Evolutionary conservation across 1,284 basidiomycete genomes (phyloP).

Genomic region (Cronartium quercuum): DNA sequence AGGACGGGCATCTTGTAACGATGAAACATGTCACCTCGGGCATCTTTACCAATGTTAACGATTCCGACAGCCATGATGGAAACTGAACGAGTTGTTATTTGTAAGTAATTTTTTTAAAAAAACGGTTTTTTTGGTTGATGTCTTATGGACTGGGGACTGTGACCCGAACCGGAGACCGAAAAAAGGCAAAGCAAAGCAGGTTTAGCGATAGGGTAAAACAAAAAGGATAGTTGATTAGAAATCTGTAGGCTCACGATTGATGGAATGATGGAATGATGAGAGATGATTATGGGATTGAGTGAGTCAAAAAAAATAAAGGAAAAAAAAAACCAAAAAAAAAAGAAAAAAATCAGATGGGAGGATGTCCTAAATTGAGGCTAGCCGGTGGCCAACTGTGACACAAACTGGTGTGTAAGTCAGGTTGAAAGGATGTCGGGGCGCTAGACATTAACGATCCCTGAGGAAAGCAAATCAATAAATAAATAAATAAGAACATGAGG

Average conservation of each 20-base stretch:
- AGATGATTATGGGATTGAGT: too few species aligned
- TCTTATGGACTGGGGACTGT: too few species aligned
- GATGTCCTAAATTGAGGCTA: neutral
- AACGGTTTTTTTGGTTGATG: too few species aligned
- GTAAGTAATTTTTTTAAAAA: too few species aligned
- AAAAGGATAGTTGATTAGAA: neutral
- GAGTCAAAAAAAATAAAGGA: too few species aligned
- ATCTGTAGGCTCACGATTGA: neutral
- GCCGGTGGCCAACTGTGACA: neutral
- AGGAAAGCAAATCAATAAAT: neutral
- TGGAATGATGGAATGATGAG: neutral
- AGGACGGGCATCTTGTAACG: constrained; percentile 79
- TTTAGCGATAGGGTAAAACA: too few species aligned
- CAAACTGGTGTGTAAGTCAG: neutral
- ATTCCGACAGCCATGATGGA: constrained; percentile 38
- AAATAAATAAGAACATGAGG: neutral
- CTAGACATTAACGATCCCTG: neutral
- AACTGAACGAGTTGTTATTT: neutral
- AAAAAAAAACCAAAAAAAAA: neutral
- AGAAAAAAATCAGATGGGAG: neutral
- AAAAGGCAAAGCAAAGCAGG: too few species aligned
- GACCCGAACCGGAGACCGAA: too few species aligned
- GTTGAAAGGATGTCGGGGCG: neutral
- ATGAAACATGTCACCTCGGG: constrained; percentile 39
- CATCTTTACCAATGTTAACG: constrained; percentile 39